phyloP scores from a whole-genome alignment of 208 protist genomes.

The Trypanosoma cruzi region DNA sequence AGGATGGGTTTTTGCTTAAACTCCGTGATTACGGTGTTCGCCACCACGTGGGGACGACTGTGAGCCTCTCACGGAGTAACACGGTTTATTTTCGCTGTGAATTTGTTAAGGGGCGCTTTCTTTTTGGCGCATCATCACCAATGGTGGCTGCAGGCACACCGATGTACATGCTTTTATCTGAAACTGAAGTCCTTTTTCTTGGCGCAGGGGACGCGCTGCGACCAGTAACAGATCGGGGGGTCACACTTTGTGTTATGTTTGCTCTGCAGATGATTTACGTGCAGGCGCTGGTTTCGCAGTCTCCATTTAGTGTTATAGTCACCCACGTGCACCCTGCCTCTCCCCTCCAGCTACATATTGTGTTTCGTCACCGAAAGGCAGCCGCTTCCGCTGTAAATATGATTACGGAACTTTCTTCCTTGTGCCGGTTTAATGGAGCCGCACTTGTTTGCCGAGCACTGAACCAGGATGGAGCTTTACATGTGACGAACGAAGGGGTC shows the following conservation, averaged over 20 bases:
- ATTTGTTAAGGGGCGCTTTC: conserved; percentile 40
- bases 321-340: conserved; percentile 33
- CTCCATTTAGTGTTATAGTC: conserved; percentile 48
- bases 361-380: conserved; percentile 26
- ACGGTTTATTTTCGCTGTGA: conserved; percentile 35
- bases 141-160: conserved; percentile 37
- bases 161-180: conserved; percentile 35
- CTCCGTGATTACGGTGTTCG: conserved; percentile 9
- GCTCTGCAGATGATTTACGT: conserved; percentile 49
- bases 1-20: neutral
- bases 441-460: conserved; percentile 39
- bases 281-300: conserved; percentile 17
- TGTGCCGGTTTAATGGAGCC: conserved; percentile 33
- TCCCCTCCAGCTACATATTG: conserved; percentile 36
- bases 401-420: conserved; percentile 31
- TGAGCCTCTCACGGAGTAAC: neutral
- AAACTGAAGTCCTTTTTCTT: conserved; percentile 31
- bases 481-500: neutral
- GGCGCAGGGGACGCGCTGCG: neutral
- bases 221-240: neutral
- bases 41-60: neutral
- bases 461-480: conserved; percentile 19
- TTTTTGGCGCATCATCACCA: conserved; percentile 6
- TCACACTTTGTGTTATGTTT: conserved; percentile 31
- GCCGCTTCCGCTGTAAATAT: conserved; percentile 31